Evolutionary conservation across 2,329 filamentous ascomycete species (phyloP).

Genomic region (Aspergillus sp.): DNA sequence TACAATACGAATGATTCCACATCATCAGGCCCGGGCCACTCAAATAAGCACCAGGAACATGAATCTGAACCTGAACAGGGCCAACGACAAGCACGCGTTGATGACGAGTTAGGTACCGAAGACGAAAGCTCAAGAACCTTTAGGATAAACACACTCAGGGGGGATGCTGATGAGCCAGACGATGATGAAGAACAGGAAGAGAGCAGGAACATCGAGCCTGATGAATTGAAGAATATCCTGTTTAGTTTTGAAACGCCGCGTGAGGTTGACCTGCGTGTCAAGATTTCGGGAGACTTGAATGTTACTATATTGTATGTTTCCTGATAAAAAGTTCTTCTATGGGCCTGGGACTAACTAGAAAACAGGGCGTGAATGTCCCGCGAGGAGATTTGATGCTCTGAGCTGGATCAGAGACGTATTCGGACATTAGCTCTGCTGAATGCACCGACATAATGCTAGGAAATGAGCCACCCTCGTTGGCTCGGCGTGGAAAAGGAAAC

Average conservation of each 20-base stretch:
- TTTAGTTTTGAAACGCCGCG: conserved; percentile 1
- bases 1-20: too few species aligned
- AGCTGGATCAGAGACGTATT: too few species aligned
- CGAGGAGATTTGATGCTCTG: too few species aligned
- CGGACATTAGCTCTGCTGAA: too few species aligned
- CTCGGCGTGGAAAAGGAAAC: too few species aligned
- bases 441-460: too few species aligned
- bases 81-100: too few species aligned
- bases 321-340: not conserved
- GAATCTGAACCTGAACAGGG: too few species aligned
- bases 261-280: not conserved
- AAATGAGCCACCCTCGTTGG: too few species aligned
- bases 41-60: too few species aligned
- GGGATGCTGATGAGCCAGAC: not conserved
- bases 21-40: too few species aligned
- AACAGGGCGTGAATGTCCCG: not conserved
- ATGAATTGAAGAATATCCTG: not conserved
- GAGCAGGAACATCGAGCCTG: not conserved
- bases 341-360: not conserved
- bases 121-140: not conserved
- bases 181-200: not conserved
- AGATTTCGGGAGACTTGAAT: conserved; percentile 1
- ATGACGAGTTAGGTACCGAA: not conserved
- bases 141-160: not conserved
- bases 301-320: not conserved